Evolutionary conservation across 257 asterid genomes (phyloP), one percentile per base, ranked within the genome.

Genomic region (Plectranthus barbatus): DNA sequence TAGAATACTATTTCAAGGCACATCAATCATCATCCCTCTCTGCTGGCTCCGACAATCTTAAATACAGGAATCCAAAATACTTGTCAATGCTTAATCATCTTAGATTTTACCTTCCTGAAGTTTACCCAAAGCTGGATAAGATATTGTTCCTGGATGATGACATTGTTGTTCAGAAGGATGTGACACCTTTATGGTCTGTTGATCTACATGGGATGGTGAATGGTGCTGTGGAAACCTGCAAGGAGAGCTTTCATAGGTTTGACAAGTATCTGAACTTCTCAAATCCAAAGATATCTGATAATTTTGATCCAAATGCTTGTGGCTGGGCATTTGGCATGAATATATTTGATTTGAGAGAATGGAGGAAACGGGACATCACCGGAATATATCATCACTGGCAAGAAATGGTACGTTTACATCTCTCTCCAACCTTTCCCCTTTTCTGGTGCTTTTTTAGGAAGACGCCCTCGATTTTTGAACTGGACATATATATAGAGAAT

Each of bases 311-410:
- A 53, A 73, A 76, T 69, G 89, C 97, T 61, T 91, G 97, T 76
- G 97, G 97, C 37, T 91, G 97, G 96, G 97, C 97, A 55, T 91
- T 67, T 81, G 97, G 97, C 66, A 91, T 91, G 97, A 91, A 91
- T 74, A 69, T 91, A 15, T 91, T 91, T 68, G 95, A 91, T 73
- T 72, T 91, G 84, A 81, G 79, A 62, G 91, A 91, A 74, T 91
- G 97, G 97, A 76, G 71, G 79, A 84, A 84, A 76, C 91, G 84
- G 40, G 80, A 91, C 81, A 91, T 91, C 41, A 91, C 97, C 34
- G 96, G 96, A 74, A 87, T 91, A 67, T 91, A 91, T 74, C 97
- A 87, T 80, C 66, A 77, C 66, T 91, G 97, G 97, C 97, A 91
- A 76, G 71, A 79, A 58, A 62, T 71, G 97, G 97, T 90, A 78